Percentiles rank a stretch among this genome's conserved stretches.
These are phyloP conservation scores for Malassezia yamatoensis DNA, from an alignment of 1,284 basidiomycete genomes.

Conservation along the genomic window DNA sequence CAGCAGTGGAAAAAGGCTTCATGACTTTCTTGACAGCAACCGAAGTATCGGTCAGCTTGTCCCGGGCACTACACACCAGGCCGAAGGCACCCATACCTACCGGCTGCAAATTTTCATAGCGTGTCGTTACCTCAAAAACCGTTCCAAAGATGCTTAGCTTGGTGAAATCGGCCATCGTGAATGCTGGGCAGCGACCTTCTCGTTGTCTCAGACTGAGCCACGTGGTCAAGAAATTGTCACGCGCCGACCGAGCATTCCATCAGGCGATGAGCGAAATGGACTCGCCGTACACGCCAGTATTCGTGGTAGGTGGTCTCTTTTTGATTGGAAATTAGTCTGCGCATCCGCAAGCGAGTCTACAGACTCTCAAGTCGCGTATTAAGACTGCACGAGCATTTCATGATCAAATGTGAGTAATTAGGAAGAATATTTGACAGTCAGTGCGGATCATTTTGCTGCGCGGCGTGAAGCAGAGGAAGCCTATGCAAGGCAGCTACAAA, in stretches of 20 bases:
- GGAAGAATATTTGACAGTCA: slow-evolving; percentile 1
- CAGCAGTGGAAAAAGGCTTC: slow-evolving; percentile 94
- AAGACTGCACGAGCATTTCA: slow-evolving; percentile 36
- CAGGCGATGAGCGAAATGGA: neutral
- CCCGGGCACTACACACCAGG: slow-evolving; percentile 70
- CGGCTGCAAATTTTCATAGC: slow-evolving; percentile 99
- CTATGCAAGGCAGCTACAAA: slow-evolving; percentile 52
- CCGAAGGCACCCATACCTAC: slow-evolving; percentile 82
- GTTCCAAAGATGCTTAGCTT: slow-evolving; percentile 98
- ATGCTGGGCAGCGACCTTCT: neutral
- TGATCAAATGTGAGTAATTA: slow-evolving; percentile 28
- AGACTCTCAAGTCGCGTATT: slow-evolving; percentile 23
- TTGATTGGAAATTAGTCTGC: neutral
- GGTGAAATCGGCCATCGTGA: slow-evolving; percentile 61
- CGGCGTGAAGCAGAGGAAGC: slow-evolving; percentile 50
- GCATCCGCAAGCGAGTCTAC: slow-evolving; percentile 12
- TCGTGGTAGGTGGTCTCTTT: slow-evolving; percentile 14
- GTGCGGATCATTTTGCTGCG: slow-evolving; percentile 52
- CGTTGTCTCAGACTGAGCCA: neutral
- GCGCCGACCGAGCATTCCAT: neutral
- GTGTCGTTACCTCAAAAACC: slow-evolving; percentile 67
- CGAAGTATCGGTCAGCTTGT: slow-evolving; percentile 84
- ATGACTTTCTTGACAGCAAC: slow-evolving; percentile 99
- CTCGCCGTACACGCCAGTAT: slow-evolving; percentile 24
- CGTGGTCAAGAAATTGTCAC: neutral